Evolutionary conservation across 495 filamentous ascomycete species (phyloP), one percentile per base, ranked within the genome.

Genomic region (Tuber aestivum): DNA sequence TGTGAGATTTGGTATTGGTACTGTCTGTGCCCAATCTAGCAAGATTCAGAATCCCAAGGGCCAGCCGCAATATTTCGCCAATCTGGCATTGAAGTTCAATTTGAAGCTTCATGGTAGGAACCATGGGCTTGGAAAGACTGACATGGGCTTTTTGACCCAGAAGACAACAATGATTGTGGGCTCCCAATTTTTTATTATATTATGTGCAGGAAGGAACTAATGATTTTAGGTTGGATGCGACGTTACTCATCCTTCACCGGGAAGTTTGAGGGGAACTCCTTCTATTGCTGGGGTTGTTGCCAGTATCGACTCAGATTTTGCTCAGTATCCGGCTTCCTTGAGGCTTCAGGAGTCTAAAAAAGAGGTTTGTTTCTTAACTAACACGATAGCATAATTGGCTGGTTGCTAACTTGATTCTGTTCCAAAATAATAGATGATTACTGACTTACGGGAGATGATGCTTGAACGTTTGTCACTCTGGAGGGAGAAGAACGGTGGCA

Each of bases 231-330:
- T 95, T 45, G 94, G 94, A 0, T 90, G 94, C 68, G 94, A 97
- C 79, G 94, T 97, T 3, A 95, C 93, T 0, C 94, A 97, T 79
- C 94, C 94, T 0, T 93, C 92, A 0, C 93, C 94, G 14, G 88
- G 92, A 0, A 88, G 88, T 23, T 75, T 85, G 0, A 83, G 85
- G 18, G 85, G 84, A 8, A 86, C 88, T 1, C 93, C 93, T 8
- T 93, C 90, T 79, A 88, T 95, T 74, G 92, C 93, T 3, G 90
- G 87, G 5, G 86, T 97, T 71, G 93, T 95, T 16, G 89, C 92
- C 0, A 93, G 89, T 73, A 82, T 90, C 44, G 92, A 95, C 82
- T 79, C 79, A 0, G 77, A 86, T 23, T 86, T 93, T 18, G 86
- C 83, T 0, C 92, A 94, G 77, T 97, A 90, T 88, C 92, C 92